Percentiles rank a stretch among this genome's conserved stretches.
phyloP scores from a whole-genome alignment of 495 filamentous ascomycete species.

The Penicillium longicatenatum region DNA sequence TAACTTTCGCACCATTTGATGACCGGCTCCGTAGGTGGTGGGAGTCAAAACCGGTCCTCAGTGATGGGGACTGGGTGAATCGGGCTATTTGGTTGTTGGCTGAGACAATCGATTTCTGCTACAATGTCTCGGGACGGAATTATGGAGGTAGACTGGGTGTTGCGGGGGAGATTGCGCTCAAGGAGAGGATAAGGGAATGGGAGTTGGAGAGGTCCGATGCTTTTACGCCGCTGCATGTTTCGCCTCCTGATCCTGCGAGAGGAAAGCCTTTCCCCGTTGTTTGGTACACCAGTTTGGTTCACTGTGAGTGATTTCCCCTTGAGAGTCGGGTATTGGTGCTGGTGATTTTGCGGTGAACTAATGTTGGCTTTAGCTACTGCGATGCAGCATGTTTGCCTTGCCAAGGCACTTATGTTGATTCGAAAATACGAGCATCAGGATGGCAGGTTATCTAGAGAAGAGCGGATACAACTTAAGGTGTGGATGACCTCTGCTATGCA shows the following conservation, averaged over 20 bases:
- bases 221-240: slow-evolving; percentile 40
- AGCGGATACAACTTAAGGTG: slow-evolving; percentile 29
- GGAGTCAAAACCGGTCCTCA: slow-evolving; percentile 28
- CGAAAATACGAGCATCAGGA: slow-evolving; percentile 25
- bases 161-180: slow-evolving; percentile 26
- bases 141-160: slow-evolving; percentile 21
- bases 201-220: slow-evolving; percentile 32
- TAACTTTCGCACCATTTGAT: slow-evolving; percentile 40
- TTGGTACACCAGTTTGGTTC: slow-evolving; percentile 40
- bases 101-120: slow-evolving; percentile 43
- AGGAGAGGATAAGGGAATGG: slow-evolving; percentile 35
- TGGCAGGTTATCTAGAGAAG: slow-evolving; percentile 8
- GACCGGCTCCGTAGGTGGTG: slow-evolving; percentile 37
- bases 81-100: slow-evolving; percentile 44
- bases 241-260: slow-evolving; percentile 27
- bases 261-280: slow-evolving; percentile 43
- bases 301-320: slow-evolving; percentile 29
- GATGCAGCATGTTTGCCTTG: slow-evolving; percentile 42
- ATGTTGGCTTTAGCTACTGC: slow-evolving; percentile 34
- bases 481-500: background rate
- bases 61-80: slow-evolving; percentile 44
- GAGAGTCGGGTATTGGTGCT: background rate
- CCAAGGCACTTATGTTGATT: slow-evolving; percentile 38
- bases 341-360: background rate
- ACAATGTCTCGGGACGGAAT: slow-evolving; percentile 27